Base-by-base conservation (phyloP, 371 early-diverging fungal species). In the Nematocida parisii region DNA sequence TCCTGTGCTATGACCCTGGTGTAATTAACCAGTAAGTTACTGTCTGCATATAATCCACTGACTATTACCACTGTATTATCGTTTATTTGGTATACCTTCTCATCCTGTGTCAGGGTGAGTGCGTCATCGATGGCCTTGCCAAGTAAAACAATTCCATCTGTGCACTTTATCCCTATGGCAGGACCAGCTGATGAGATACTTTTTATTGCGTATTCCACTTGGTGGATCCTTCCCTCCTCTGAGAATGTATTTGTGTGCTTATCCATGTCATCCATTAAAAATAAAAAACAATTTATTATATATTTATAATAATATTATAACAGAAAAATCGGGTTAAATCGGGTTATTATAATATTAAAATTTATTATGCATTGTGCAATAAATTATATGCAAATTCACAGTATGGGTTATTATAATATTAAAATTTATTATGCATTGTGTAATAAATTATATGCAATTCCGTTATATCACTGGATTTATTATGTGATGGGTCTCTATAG, bases 131-230 rank as follows among this genome's bases (percentile, higher is more conserved):
- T 94, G 87, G 93, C 95, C 86, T 95, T 95, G 44, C 97, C 98
- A 20, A 95, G 93, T 83, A 98, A 90, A 4, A 97, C 93, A 68
- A 97, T 90, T 62, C 98, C 98, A 74, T 97, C 96, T 66, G 89
- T 90, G 39, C 82, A 87, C 60, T 92, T 89, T 64, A 94, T 89
- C 55, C 99, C 99, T 46, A 97, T 89, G 15, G 92, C 92, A 70
- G 94, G 94, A 71, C 96, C 96, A 52, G 96, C 99, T 83, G 93
- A 93, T 9, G 93, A 92, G 85, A 98, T 95, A 67, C 96, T 96
- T 86, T 98, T 96, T 93, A 97, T 97, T 57, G 98, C 98, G 89
- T 97, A 97, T 88, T 98, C 97, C 81, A 96, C 97, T 88, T 98
- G 98, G 89, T 93, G 93, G 82, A 98, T 89, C 62, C 96, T 92